These are phyloP conservation scores for Aureobasidium zeae DNA, from an alignment of 2,329 filamentous ascomycete genomes.

Conservation along the genomic window DNA sequence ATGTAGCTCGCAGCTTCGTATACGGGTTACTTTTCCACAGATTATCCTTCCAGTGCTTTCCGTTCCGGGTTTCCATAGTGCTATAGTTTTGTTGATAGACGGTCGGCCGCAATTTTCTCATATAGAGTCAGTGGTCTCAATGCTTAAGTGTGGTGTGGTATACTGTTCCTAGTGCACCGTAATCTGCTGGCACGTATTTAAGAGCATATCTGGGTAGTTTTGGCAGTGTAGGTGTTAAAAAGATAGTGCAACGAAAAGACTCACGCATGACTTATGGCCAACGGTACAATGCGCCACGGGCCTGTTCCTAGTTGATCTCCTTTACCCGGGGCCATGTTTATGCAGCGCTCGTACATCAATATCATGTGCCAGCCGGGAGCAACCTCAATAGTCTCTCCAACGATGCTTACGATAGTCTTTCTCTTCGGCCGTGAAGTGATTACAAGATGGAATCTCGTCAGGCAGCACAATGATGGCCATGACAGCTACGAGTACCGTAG, in stretches of 20 bases:
- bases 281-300: constrained; percentile 17
- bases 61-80: too few species aligned
- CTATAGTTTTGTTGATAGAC: too few species aligned
- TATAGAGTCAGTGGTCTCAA: too few species aligned
- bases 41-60: too few species aligned
- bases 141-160: too few species aligned
- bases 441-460: constrained; percentile 10
- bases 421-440: constrained; percentile 4
- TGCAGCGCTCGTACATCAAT: constrained; percentile 18
- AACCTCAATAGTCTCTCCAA: background rate
- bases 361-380: constrained; percentile 1
- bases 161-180: too few species aligned
- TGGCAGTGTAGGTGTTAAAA: background rate
- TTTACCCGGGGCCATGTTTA: constrained; percentile 17
- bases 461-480: constrained; percentile 23
- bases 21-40: too few species aligned
- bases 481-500: constrained; percentile 24
- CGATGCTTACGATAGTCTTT: constrained; percentile 14
- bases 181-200: constrained; percentile 18
- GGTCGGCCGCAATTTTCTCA: too few species aligned
- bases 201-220: constrained; percentile 14
- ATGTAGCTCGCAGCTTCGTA: too few species aligned
- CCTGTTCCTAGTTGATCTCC: constrained; percentile 18
- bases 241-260: background rate
- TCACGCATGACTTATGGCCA: constrained; percentile 17